Base-by-base conservation (phyloP, 441 rosid genomes). In the Geranium incanum region DNA sequence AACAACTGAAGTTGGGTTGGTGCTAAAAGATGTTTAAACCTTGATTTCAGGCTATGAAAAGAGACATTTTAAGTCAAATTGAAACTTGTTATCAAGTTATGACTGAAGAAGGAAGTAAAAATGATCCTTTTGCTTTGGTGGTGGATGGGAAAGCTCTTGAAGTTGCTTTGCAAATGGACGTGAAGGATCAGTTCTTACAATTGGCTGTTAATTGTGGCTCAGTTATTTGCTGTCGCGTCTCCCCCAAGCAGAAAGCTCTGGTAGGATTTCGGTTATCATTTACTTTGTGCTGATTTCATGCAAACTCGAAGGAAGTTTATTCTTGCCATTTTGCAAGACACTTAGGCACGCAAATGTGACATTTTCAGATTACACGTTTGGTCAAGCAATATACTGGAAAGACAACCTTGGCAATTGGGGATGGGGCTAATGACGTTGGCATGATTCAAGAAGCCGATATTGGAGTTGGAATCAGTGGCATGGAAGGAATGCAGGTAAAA, bases 381-480 rank as follows among this genome's bases (percentile, higher is more conserved):
- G 96, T 93, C 4, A 91, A 93, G 80, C 77, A 48, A 39, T 85
- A 83, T 81, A 86, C 89, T 0, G 90, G 90, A 28, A 84, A 80
- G 45, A 87, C 96, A 78, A 90, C 91, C 18, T 80, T 91, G 70
- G 96, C 94, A 6, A 85, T 93, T 63, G 97, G 98, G 15, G 98
- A 93, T 81, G 95, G 98, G 9, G 98, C 97, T 15, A 93, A 90
- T 48, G 98, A 93, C 80, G 98, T 93, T 13, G 98, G 98, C 21
- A 93, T 93, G 98, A 95, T 93, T 72, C 98, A 93, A 81, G 98
- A 93, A 84, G 98, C 98, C 11, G 98, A 93, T 70, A 90, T 93
- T 2, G 97, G 98, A 60, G 78, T 93, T 16, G 97, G 98, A 72
- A 93, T 93, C 80, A 93, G 98, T 36, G 98, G 98, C 6, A 85